Base-by-base conservation (phyloP, 2,329 filamentous ascomycete genomes). In the Fusarium staphyleae region DNA sequence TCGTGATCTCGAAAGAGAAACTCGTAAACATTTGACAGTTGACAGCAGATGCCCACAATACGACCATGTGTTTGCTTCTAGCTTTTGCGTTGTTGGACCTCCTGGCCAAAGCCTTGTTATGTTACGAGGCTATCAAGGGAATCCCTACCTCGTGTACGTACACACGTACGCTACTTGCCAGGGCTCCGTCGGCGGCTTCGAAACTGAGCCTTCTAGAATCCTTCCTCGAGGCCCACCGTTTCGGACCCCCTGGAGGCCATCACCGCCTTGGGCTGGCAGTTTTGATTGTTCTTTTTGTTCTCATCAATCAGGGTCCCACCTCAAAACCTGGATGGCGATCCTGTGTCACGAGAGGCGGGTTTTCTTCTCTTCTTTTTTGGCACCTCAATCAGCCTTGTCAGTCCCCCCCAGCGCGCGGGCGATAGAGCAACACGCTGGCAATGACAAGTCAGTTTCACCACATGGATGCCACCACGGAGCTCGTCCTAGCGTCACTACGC, bases 141-240 rank as follows among this genome's bases (percentile, higher is more conserved):
- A 42, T n/a, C 57, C 57, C 57, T 60, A 46, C 52, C 48, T 49
- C n/a, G n/a, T 48, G 39, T 19, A 46, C 48, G 55, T 52, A 35
- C 50, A 34, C 36, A 15, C n/a, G 37, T 39, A 28, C 28, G 12
- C 37, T 37, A 40, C 22, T 16, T 18, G 49, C 19, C 46, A 49
- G 34, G 19, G 26, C 18, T 29, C 44, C 49, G 50, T 47, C 55
- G 48, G 51, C 55, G 48, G 51, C 52, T 53, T 52, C 28, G 30
- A 51, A 37, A 33, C 49, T 65, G 48, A 55, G 51, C 62, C 64
- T 67, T 66, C 64, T 67, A 62, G 64, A 66, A 66, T 60, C 64
- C 60, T 66, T 67, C 62, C 53, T 29, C 36, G 35, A 48, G 35
- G 32, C 22, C 55, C 54, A 49, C 44, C 44, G 48, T 54, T 46